Conservation (phyloP, 371 early-diverging fungal species). For the Basidiobolus meristosporus region DNA sequence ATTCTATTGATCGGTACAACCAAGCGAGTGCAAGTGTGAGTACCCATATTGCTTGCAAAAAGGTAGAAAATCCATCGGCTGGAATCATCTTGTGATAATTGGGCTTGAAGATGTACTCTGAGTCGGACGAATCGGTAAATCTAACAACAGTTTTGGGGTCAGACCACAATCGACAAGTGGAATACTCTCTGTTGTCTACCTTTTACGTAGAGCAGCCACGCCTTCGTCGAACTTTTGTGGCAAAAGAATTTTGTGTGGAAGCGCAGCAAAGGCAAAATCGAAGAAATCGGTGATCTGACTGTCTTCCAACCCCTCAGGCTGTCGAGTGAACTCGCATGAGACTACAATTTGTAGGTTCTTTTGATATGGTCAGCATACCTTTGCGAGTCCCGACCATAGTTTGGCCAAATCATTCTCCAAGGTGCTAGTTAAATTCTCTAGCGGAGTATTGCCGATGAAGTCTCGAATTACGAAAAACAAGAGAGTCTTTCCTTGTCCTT, state of each 20-base stretch:
- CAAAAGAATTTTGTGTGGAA: constrained; percentile 81
- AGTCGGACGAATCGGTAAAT: constrained; percentile 44
- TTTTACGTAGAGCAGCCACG: constrained; percentile 38
- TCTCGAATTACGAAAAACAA: constrained; percentile 93
- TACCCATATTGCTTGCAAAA: constrained; percentile 87
- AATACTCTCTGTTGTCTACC: constrained; percentile 16
- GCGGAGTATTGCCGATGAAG: constrained; percentile 74
- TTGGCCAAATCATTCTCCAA: constrained; percentile 64
- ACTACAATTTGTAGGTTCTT: not conserved
- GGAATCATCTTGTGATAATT: constrained; percentile 84
- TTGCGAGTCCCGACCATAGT: constrained; percentile 76
- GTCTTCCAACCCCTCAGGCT: constrained; percentile 66
- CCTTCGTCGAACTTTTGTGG: constrained; percentile 65
- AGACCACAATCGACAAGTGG: not conserved
- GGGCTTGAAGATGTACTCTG: constrained; percentile 68
- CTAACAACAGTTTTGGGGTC: constrained; percentile 7
- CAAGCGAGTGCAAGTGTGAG: constrained; percentile 4
- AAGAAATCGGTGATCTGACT: constrained; percentile 76
- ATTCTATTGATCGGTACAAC: not conserved
- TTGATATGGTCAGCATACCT: constrained; percentile 19
- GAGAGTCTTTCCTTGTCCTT: constrained; percentile 62
- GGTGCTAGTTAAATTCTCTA: constrained; percentile 60
- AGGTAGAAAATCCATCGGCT: constrained; percentile 83
- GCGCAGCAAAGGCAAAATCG: constrained; percentile 74
- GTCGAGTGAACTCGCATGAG: not conserved